phyloP scores from a whole-genome alignment of 1,139 yeast genomes.

The Petasospora rhodanensis region DNA sequence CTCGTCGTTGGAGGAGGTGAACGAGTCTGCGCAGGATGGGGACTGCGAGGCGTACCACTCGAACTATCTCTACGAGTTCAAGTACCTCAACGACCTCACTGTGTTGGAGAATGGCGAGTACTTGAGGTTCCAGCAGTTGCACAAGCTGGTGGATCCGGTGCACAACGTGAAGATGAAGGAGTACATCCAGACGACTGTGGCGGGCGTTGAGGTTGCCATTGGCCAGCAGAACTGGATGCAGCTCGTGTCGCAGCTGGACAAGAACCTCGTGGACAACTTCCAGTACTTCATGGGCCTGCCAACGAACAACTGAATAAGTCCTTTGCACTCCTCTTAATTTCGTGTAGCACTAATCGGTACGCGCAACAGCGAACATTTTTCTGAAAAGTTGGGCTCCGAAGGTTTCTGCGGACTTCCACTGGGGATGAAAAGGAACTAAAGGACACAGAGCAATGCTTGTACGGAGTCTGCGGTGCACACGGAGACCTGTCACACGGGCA shows the following conservation, averaged over 20 bases:
- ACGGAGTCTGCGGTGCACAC: too few species aligned
- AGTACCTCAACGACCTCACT: conserved; percentile 32
- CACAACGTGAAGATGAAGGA: conserved; percentile 46
- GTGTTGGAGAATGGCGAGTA: conserved; percentile 57
- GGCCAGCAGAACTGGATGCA: conserved; percentile 28
- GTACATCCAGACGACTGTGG: conserved; percentile 30
- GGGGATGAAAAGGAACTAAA: too few species aligned
- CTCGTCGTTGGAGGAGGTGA: conserved; percentile 66
- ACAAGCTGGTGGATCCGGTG: conserved; percentile 52
- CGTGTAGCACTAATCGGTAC: too few species aligned
- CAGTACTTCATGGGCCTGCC: conserved; percentile 27
- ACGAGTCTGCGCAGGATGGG: conserved; percentile 48
- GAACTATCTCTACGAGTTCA: conserved; percentile 46
- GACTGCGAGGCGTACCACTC: conserved; percentile 60
- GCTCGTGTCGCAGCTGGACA: conserved; percentile 25
- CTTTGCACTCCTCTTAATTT: too few species aligned
- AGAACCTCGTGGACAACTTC: conserved; percentile 30
- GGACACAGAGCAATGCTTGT: too few species aligned
- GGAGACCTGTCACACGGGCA: too few species aligned
- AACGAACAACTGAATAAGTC: conserved; percentile 9
- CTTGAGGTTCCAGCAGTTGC: conserved; percentile 43
- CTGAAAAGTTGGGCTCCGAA: too few species aligned
- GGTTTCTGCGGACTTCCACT: too few species aligned
- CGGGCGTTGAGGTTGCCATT: conserved; percentile 26
- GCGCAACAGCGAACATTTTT: too few species aligned